Percentiles rank a stretch among this genome's conserved stretches.
These are phyloP conservation scores for Botrytis byssoidea DNA, from an alignment of 2,329 filamentous ascomycete genomes.

Conservation along the genomic window DNA sequence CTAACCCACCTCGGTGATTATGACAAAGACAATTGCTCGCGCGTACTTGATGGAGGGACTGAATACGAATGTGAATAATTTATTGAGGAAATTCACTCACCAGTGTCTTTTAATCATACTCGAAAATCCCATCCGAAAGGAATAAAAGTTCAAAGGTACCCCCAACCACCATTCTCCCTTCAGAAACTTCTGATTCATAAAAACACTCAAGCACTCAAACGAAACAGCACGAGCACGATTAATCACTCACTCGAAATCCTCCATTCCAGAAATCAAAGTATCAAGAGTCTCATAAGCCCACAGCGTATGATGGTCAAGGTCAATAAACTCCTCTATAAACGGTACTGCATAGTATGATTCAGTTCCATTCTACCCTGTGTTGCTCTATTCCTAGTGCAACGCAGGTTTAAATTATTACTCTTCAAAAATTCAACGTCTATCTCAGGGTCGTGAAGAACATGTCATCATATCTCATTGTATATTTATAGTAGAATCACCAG, in stretches of 20 bases:
- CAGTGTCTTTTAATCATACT: neutral
- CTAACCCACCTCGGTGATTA: too few species aligned
- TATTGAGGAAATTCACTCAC: neutral
- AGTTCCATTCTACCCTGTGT: neutral
- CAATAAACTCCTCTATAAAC: neutral
- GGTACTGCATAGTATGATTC: neutral
- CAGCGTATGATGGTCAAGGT: too few species aligned
- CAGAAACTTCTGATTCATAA: fast-evolving
- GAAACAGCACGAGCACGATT: neutral
- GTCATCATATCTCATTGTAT: fast-evolving
- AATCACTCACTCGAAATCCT: too few species aligned
- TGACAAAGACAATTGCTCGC: neutral
- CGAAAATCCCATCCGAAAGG: neutral
- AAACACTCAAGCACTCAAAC: neutral
- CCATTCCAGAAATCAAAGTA: neutral
- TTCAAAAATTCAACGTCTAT: neutral
- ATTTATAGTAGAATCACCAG: too few species aligned
- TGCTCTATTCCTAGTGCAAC: neutral
- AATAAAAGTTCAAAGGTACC: neutral
- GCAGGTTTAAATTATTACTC: neutral
- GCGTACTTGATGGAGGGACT: too few species aligned
- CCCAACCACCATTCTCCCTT: neutral
- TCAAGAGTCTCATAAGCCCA: too few species aligned
- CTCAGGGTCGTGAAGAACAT: neutral
- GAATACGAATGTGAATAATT: too few species aligned